phyloP scores from a whole-genome alignment of 192 early-diverging fungal genomes.

The Coemansia sp. region DNA sequence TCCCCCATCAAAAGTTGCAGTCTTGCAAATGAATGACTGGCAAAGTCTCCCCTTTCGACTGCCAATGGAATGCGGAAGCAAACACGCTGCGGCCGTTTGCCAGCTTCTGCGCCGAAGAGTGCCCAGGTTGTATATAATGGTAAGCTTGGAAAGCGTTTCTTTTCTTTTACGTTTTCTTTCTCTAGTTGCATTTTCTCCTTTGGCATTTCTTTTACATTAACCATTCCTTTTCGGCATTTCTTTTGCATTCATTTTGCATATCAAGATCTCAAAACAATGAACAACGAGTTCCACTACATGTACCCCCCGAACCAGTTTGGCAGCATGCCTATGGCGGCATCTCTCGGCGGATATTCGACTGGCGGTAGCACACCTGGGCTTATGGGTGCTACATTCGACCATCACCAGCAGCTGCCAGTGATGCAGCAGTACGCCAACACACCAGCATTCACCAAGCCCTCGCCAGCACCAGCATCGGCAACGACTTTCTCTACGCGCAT shows the following conservation, averaged over 20 bases:
- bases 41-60: neutral
- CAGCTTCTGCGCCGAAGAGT: neutral
- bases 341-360: no score
- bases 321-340: constrained; percentile 13
- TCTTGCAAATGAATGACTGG: neutral
- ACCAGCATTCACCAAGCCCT: constrained; percentile 10
- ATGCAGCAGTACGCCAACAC: constrained; percentile 23
- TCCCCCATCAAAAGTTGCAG: neutral
- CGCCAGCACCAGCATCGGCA: constrained; percentile 11
- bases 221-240: neutral
- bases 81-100: neutral
- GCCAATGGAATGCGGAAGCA: neutral
- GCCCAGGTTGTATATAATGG: neutral
- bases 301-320: constrained; percentile 30
- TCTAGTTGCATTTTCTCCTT: neutral
- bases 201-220: neutral
- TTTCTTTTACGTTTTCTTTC: neutral
- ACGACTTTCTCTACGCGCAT: constrained; percentile 24
- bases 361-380: constrained; percentile 18
- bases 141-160: neutral
- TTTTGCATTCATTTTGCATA: neutral
- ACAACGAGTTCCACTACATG: constrained; percentile 33
- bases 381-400: constrained; percentile 14
- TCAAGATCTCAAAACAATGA: constrained; percentile 3
- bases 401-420: constrained; percentile 21